A percentile compares a stretch with the other conserved stretches of the same genome.
phyloP scores from a whole-genome alignment of 2,329 filamentous ascomycete genomes.

The Pseudofabraea citricarpa region DNA sequence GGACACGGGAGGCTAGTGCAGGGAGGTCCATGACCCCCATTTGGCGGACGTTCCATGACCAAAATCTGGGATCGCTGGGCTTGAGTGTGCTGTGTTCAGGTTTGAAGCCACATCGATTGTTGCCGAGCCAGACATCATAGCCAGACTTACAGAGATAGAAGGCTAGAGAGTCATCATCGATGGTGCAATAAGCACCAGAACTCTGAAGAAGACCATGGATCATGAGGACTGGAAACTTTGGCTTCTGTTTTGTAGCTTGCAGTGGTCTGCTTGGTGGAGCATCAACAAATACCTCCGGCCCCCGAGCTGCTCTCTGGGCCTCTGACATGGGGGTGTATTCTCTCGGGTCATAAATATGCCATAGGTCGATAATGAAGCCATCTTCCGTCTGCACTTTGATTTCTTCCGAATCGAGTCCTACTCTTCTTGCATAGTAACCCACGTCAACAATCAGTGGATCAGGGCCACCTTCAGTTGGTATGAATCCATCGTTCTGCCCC shows the following conservation, averaged over 20 bases:
- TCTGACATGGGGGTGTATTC: slow-evolving; percentile 55
- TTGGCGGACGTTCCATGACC: slow-evolving; percentile 93
- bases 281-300: slow-evolving; percentile 58
- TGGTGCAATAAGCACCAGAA: slow-evolving; percentile 82
- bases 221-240: slow-evolving; percentile 76
- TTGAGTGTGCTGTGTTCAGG: slow-evolving; percentile 70
- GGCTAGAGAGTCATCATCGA: slow-evolving; percentile 83
- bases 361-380: slow-evolving; percentile 83
- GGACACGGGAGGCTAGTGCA: slow-evolving; percentile 72
- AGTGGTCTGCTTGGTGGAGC: slow-evolving; percentile 28
- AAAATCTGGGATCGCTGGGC: slow-evolving; percentile 82
- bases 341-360: slow-evolving; percentile 82
- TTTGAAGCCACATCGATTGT: slow-evolving; percentile 83
- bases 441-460: slow-evolving; percentile 77
- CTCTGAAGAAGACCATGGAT: slow-evolving; percentile 88
- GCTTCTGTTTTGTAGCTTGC: slow-evolving; percentile 26
- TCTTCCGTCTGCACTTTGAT: slow-evolving; percentile 90
- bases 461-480: slow-evolving; percentile 72
- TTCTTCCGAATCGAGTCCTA: slow-evolving; percentile 80
- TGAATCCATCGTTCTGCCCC: slow-evolving; percentile 43
- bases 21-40: slow-evolving; percentile 89
- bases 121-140: slow-evolving; percentile 93
- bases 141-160: slow-evolving; percentile 90
- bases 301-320: slow-evolving; percentile 46
- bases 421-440: slow-evolving; percentile 78